Conservation (phyloP, 805 yeast genomes). For the Metschnikowia noctiluminum region DNA sequence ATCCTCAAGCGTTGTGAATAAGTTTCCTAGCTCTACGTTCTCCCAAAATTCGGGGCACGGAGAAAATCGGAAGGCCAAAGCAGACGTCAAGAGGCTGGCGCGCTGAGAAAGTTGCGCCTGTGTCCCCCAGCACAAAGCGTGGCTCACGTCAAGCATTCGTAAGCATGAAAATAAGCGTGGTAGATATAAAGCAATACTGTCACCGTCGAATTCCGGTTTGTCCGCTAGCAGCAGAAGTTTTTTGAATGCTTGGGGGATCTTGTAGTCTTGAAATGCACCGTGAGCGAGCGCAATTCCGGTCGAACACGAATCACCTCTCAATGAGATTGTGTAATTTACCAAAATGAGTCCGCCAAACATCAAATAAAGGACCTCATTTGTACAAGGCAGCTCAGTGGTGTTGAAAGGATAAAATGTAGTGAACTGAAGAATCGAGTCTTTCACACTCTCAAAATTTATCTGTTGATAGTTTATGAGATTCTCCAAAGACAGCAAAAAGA, state of each 20-base stretch:
- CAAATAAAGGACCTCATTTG: constrained; percentile 24
- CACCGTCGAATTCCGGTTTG: constrained; percentile 3
- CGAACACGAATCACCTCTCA: constrained; percentile 60
- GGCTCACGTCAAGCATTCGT: constrained; percentile 47
- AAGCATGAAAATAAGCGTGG: constrained; percentile 48
- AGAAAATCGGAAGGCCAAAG: neutral
- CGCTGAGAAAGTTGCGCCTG: constrained; percentile 22
- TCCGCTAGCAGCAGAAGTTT: neutral
- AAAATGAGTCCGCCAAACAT: constrained; percentile 31
- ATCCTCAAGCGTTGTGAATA: constrained; percentile 3
- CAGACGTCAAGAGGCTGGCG: neutral
- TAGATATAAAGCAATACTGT: constrained; percentile 18
- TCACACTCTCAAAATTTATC: constrained; percentile 30
- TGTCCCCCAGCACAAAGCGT: constrained; percentile 50
- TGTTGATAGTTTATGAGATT: constrained; percentile 36
- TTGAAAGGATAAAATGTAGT: constrained; percentile 35
- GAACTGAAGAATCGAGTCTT: constrained; percentile 33
- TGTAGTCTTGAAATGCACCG: constrained; percentile 43
- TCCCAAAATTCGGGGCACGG: neutral
- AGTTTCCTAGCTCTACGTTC: constrained; percentile 6
- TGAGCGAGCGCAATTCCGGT: constrained; percentile 48
- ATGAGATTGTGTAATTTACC: constrained; percentile 53
- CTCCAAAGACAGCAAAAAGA: constrained; percentile 41
- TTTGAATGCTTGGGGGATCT: constrained; percentile 41
- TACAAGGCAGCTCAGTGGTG: constrained; percentile 1